phyloP scores from a whole-genome alignment of 2,329 filamentous ascomycete genomes.

The Penicillium sp. region DNA sequence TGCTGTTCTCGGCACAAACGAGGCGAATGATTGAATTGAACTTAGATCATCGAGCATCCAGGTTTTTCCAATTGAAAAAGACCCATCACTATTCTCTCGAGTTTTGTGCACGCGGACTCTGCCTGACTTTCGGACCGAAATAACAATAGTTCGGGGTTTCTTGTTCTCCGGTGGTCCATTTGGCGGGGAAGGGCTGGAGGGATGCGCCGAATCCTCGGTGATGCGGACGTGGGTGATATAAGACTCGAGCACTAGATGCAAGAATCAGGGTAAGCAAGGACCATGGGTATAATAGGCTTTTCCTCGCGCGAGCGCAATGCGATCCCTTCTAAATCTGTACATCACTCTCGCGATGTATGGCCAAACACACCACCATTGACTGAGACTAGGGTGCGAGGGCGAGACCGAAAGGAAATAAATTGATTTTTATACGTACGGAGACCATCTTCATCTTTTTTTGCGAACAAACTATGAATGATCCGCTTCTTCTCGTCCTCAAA shows the following conservation, averaged over 20 bases:
- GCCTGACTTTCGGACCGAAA: slow-evolving; percentile 88
- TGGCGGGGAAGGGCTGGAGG: slow-evolving; percentile 80
- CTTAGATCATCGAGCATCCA: slow-evolving; percentile 93
- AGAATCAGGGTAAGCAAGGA: slow-evolving; percentile 21
- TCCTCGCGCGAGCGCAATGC: background rate
- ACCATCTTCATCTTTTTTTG: slow-evolving; percentile 82
- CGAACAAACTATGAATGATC: slow-evolving; percentile 93
- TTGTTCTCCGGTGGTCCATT: slow-evolving; percentile 71
- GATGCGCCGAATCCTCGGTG: slow-evolving; percentile 78
- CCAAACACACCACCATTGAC: background rate
- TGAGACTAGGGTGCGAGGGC: background rate
- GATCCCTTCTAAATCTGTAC: background rate
- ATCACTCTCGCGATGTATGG: slow-evolving; percentile 4
- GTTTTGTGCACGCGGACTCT: slow-evolving; percentile 95
- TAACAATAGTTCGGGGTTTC: slow-evolving; percentile 87
- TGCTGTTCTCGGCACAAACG: slow-evolving; percentile 56
- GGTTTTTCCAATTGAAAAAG: slow-evolving; percentile 96
- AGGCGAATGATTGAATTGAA: slow-evolving; percentile 77
- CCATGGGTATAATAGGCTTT: background rate
- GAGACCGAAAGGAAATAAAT: background rate
- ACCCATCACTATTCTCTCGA: slow-evolving; percentile 88
- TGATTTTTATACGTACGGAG: slow-evolving; percentile 62
- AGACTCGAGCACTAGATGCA: slow-evolving; percentile 69
- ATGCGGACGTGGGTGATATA: slow-evolving; percentile 98
- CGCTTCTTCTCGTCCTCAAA: slow-evolving; percentile 97